Conservation (phyloP, 768 basidiomycete genomes). For the Russula emetica region DNA sequence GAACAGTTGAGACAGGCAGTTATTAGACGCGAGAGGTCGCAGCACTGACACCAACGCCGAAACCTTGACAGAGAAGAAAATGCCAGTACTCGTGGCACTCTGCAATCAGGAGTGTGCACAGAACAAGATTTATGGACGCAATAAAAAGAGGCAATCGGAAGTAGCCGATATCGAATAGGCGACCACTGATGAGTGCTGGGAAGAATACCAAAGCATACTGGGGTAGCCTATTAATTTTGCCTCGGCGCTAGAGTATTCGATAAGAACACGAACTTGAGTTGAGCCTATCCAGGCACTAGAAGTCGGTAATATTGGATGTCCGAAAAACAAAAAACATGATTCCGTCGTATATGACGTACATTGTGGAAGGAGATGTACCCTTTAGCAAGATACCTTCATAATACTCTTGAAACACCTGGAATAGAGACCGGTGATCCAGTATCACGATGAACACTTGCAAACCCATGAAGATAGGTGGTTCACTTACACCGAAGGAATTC, state of each 20-base stretch:
- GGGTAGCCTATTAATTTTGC: neutral
- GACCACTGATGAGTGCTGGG: slow-evolving; percentile 58
- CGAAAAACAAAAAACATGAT: neutral
- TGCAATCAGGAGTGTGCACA: slow-evolving; percentile 59
- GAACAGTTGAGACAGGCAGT: neutral
- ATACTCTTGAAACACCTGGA: slow-evolving; percentile 67
- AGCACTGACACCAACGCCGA: slow-evolving; percentile 55
- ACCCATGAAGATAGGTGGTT: neutral
- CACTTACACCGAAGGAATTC: slow-evolving; percentile 71
- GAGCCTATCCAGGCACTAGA: slow-evolving; percentile 78
- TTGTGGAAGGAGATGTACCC: slow-evolving; percentile 53
- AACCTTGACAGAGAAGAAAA: slow-evolving; percentile 69
- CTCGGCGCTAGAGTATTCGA: neutral
- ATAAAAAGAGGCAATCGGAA: slow-evolving; percentile 48
- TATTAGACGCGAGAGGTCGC: neutral
- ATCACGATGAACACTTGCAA: slow-evolving; percentile 5
- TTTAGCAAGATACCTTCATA: slow-evolving; percentile 54
- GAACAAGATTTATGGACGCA: slow-evolving; percentile 49
- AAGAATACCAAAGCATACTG: slow-evolving; percentile 63
- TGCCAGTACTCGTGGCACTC: slow-evolving; percentile 76
- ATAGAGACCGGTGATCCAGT: neutral
- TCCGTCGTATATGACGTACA: slow-evolving; percentile 41
- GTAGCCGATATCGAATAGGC: slow-evolving; percentile 70
- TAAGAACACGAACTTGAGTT: slow-evolving; percentile 46
- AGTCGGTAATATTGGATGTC: neutral